Evolutionary conservation across 345 rosid species (phyloP), one percentile per base, ranked within the genome.

Genomic region (Clausena lansium): DNA sequence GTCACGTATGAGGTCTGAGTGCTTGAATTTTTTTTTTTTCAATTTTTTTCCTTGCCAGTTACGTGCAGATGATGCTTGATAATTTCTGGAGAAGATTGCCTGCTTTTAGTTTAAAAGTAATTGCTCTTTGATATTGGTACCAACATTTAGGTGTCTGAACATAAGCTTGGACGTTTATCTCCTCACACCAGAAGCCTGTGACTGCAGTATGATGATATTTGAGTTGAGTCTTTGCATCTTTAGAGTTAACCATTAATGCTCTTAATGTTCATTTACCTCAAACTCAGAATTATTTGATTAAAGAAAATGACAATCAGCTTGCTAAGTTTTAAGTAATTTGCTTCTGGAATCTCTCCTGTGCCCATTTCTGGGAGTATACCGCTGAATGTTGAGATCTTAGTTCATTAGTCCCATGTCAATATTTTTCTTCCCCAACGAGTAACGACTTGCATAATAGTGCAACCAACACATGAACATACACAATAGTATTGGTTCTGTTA

Each of bases 1-100:
- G 90, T 94, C 59, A 91, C 92, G 74, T 96, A 92, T 71, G 99
- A 96, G 99, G 99, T 96, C 83, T 41, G 77, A 74, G n/a, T 67
- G 61, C 80, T 70, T 79, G 15, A 52, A 52, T 15, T 52, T 52
- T 52, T 3, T 17, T 52, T 52, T 17, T 52, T 32, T 57, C 22
- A 28, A 25, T 47, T 33, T 25, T 52, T 11, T 39, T 27, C 32
- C 22, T 0, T 60, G 4, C 38, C 61, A 50, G 15, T 50, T 52
- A 15, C 39, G 5, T 28, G 68, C 35, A 58, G 13, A 73, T 60
- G 14, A 39, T 66, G 52, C 32, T 33, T 69, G 70, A 20, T 68
- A 50, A 47, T 45, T 1, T 17, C 52, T 50, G 32, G 77, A 20
- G 36, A 64, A 54, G 20, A 30, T 19, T 67, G 6, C 36, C 38